phyloP scores from a whole-genome alignment of 2,329 filamentous ascomycete species.

The Shiraia sp. region DNA sequence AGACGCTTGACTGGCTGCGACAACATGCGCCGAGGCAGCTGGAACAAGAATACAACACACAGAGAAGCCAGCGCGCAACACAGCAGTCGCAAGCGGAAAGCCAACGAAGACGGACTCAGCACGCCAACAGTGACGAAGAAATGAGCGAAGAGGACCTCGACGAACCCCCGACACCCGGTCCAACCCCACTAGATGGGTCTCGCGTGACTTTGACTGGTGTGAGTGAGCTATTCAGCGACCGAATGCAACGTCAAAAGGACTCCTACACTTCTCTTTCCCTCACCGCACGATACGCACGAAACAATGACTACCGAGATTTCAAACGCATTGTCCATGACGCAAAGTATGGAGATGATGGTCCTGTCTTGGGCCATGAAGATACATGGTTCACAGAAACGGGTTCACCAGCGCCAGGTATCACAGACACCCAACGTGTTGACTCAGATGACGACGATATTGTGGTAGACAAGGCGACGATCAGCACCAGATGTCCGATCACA shows the following conservation, averaged over 20 bases:
- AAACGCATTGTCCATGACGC: slow-evolving; percentile 65
- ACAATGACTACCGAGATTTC: slow-evolving; percentile 66
- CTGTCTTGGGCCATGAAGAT: slow-evolving; percentile 58
- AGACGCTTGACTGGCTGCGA: slow-evolving; percentile 50
- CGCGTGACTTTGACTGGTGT: slow-evolving; percentile 38
- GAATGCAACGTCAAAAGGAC: slow-evolving; percentile 48
- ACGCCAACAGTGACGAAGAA: slow-evolving; percentile 21
- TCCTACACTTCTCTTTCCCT: slow-evolving; percentile 47
- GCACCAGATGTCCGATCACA: slow-evolving; percentile 71
- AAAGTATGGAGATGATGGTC: slow-evolving; percentile 57
- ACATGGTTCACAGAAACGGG: slow-evolving; percentile 66
- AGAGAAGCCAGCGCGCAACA: slow-evolving; percentile 43
- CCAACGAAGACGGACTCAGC: slow-evolving; percentile 20
- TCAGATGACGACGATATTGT: slow-evolving; percentile 68
- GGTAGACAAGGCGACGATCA: slow-evolving; percentile 65
- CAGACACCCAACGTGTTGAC: slow-evolving; percentile 37
- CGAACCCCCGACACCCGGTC: slow-evolving; percentile 43
- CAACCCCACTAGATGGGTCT: slow-evolving; percentile 41
- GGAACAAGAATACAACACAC: slow-evolving; percentile 37
- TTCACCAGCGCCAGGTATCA: slow-evolving; percentile 47
- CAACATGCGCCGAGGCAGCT: slow-evolving; percentile 36
- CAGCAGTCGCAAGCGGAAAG: slow-evolving; percentile 33
- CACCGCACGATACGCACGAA: slow-evolving; percentile 56
- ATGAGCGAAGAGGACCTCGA: slow-evolving; percentile 44
- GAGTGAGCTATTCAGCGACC: slow-evolving; percentile 42